phyloP scores from a whole-genome alignment of 83 land plant species.

The Picea abies region DNA sequence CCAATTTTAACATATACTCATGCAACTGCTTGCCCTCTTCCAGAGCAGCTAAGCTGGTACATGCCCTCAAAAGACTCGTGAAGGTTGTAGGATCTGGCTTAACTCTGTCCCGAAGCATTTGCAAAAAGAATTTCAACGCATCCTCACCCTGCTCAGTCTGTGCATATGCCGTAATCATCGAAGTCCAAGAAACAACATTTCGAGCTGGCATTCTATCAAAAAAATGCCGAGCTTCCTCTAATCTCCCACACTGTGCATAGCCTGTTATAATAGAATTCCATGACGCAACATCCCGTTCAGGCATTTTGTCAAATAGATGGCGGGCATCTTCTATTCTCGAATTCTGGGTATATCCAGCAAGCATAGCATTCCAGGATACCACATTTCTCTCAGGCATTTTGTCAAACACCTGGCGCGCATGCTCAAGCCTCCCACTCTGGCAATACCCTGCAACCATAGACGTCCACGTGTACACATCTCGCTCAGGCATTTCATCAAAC shows the following conservation, averaged over 20 bases:
- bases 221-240: background rate
- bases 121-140: background rate
- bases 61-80: background rate
- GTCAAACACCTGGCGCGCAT: background rate
- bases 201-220: background rate
- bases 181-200: slow-evolving; percentile 9
- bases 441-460: slow-evolving; percentile 9
- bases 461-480: background rate
- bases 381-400: slow-evolving; percentile 1
- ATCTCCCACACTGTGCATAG: background rate
- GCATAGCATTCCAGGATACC: slow-evolving; percentile 4
- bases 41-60: slow-evolving; percentile 2
- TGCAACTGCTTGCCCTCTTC: slow-evolving; percentile 9
- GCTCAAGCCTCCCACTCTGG: slow-evolving; percentile 11
- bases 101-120: background rate
- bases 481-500: slow-evolving; percentile 6
- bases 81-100: slow-evolving; percentile 11
- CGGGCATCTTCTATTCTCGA: background rate
- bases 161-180: slow-evolving; percentile 5
- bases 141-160: slow-evolving; percentile 1
- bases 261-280: slow-evolving; percentile 12
- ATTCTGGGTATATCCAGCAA: background rate
- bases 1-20: background rate
- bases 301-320: background rate
- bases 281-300: slow-evolving; percentile 6